Base-by-base conservation (phyloP, 805 yeast species). In the Saturnispora quitensis region DNA sequence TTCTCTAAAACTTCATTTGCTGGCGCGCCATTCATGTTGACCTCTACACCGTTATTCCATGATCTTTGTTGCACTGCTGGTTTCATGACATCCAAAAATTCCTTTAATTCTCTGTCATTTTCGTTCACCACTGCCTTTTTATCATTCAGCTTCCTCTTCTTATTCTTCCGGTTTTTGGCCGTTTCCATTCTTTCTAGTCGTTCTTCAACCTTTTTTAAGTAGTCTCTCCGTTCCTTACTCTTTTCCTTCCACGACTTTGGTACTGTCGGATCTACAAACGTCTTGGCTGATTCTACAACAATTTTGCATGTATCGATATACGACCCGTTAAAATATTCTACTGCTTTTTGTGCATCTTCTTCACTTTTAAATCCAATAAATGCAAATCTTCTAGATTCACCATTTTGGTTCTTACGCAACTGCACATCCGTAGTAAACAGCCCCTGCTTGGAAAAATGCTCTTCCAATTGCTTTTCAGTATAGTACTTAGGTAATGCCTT, bases 381-480 rank as follows among this genome's bases (percentile, higher is more conserved):
- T 6, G 96, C 98, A 73, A 93, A 93, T 59, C 95, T 75, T 68
- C 99, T 80, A 9, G 96, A 86, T 61, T 84, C 85, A 25, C 99
- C 99, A 58, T 79, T 80, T 58, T 84, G 75, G 57, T 84, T 87
- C 60, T 78, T 84, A 77, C 89, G 78, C 36, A 93, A 73, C 66
- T 86, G 89, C 38, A 88, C 90, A 75, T 93, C 99, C 0, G 97
- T 87, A 48, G 75, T 73, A n/a, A 55, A 47, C 9, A 56, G 40
- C 10, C 88, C 86, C 51, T 74, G 56, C 47, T 60, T 55, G 27
- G 69, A 65, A 62, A 91, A 91, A 62, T 82, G 89, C 31, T 76
- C 77, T 55, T 74, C 74, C 51, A 91, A 69, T 56, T 83, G 80
- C 2, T 79, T 89, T 64, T 91, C 97, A 0, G 82, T 78, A 54